phyloP scores from a whole-genome alignment of 73 alveolate species.

The Halteria grandinella region DNA sequence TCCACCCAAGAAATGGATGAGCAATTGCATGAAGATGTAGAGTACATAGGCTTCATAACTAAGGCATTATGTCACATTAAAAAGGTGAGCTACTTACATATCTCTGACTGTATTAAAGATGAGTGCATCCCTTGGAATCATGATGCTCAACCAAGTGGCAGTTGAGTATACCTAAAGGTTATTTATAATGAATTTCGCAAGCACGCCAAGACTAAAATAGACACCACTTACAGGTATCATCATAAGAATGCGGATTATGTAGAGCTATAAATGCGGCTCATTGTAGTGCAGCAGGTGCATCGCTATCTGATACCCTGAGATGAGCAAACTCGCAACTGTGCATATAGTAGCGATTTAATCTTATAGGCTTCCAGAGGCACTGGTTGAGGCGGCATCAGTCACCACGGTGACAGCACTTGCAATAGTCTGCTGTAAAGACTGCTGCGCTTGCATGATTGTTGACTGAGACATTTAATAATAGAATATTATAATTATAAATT shows the following conservation, averaged over 20 bases:
- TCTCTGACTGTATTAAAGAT: constrained; percentile 65
- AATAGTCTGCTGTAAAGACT: neutral
- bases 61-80: neutral
- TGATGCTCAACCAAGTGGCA: constrained; percentile 57
- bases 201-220: constrained; percentile 13
- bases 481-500: neutral
- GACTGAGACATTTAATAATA: neutral
- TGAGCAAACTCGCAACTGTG: constrained; percentile 28
- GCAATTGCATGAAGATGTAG: constrained; percentile 67
- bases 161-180: constrained; percentile 47
- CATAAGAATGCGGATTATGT: constrained; percentile 66
- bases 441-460: too few relatives aligned
- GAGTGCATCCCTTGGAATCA: constrained; percentile 50
- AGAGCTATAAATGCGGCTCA: constrained; percentile 66
- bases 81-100: constrained; percentile 6
- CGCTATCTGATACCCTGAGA: constrained; percentile 43
- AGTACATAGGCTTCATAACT: constrained; percentile 80
- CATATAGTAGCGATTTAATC: constrained; percentile 34
- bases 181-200: neutral
- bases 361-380: too few relatives aligned
- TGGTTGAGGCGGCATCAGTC: too few relatives aligned
- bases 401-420: too few relatives aligned
- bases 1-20: constrained; percentile 74
- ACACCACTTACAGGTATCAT: constrained; percentile 72
- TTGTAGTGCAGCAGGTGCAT: constrained; percentile 63